Percentiles rank a stretch among this genome's conserved stretches.
Evolutionary conservation across 805 yeast species (phyloP).

Genomic region (Komagataella pastoris): DNA sequence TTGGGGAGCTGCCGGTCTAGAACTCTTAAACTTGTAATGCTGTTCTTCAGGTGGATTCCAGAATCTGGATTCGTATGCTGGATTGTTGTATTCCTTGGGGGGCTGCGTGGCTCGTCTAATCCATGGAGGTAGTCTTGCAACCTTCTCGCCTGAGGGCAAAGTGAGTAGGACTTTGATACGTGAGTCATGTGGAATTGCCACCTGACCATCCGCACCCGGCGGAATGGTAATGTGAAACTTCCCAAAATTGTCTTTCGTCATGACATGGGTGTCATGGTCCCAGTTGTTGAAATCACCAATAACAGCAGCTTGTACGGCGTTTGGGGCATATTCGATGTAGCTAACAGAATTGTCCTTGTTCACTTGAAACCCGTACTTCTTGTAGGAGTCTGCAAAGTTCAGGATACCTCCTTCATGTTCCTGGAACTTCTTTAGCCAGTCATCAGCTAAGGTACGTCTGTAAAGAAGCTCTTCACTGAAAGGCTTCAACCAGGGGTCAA

Average conservation of each 20-base stretch:
- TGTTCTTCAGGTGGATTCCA: constrained; percentile 62
- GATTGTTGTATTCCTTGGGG: constrained; percentile 29
- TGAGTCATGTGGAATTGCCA: constrained; percentile 72
- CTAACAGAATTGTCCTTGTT: constrained; percentile 38
- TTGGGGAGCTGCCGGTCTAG: constrained; percentile 44
- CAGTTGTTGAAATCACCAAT: constrained; percentile 90
- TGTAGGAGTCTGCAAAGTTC: constrained; percentile 66
- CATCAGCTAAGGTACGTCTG: constrained; percentile 52
- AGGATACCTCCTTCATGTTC: constrained; percentile 51
- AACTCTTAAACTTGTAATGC: constrained; percentile 45
- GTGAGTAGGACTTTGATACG: constrained; percentile 59
- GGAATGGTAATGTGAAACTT: constrained; percentile 53
- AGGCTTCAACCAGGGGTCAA: constrained; percentile 85
- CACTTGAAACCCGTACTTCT: constrained; percentile 66
- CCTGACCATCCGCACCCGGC: constrained; percentile 31
- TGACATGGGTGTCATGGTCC: constrained; percentile 42
- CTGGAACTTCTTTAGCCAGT: constrained; percentile 45
- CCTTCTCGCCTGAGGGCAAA: constrained; percentile 50
- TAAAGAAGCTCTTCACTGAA: constrained; percentile 51
- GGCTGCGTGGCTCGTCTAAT: constrained; percentile 71
- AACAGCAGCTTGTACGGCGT: constrained; percentile 61
- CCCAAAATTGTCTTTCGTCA: constrained; percentile 57
- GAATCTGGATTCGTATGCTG: constrained; percentile 72
- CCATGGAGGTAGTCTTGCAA: constrained; percentile 88
- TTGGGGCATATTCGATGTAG: constrained; percentile 84